Evolutionary conservation across 345 rosid species (phyloP), one percentile per base, ranked within the genome.

Genomic region (Eucalyptus erythrocorys): DNA sequence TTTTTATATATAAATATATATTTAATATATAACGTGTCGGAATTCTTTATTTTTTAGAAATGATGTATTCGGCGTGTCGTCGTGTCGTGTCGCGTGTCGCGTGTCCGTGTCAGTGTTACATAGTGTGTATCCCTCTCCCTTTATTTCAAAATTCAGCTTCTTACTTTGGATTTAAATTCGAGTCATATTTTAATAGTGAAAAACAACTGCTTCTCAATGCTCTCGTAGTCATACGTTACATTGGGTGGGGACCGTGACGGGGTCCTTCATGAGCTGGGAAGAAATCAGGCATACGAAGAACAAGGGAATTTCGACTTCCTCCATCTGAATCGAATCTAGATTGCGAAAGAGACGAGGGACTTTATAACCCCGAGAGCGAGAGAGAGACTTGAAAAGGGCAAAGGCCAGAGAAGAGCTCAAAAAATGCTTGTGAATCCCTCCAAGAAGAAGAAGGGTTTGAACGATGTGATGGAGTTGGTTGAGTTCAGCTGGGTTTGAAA

Each of bases 251-350:
- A 88, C 76, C 6, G 48, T 88, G 42, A 90, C 55, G 4, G 89
- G 89, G 32, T 90, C 91, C 66, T 90, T 88, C 91, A 90, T 90
- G 88, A 90, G 86, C 42, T 90, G 86, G 27, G 79, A 42, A 10
- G 91, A 90, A 87, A 88, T 85, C 40, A 88, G 89, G 85, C 91
- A 88, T 4, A 90, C 8, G 80, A 88, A 90, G 86, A 30, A 90
- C 12, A 88, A 79, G 40, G 91, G 91, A 68, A 90, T 89, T 19
- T 90, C 88, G 45, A 90, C 48, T 53, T 85, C 89, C n/a, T 66
- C 89, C 89, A 66, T 32, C 79, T 66, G 21, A n/a, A 32, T 66
- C 42, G 79, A 66, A 66, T n/a, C 40, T 4, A 32, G 79, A 66
- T 66, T 34, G 17, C 22, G 40, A 32, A 66, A 32, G 79, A 66